These are phyloP conservation scores for Penicillium tannophilum DNA, from an alignment of 495 filamentous ascomycete genomes.

Conservation along the genomic window DNA sequence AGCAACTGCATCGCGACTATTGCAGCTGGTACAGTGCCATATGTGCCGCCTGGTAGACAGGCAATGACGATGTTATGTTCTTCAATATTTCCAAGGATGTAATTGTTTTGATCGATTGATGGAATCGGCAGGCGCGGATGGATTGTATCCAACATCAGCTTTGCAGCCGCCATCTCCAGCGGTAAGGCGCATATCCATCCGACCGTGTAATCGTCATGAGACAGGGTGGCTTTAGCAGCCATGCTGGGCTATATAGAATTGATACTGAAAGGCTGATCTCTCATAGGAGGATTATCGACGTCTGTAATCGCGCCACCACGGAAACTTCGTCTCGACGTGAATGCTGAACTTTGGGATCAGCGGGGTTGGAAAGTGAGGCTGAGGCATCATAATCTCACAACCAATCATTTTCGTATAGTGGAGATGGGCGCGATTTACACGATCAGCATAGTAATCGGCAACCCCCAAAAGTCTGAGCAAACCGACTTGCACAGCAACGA, in stretches of 20 bases:
- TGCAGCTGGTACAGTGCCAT: slow-evolving; percentile 32
- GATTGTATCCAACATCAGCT: slow-evolving; percentile 23
- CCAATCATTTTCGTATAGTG: no score
- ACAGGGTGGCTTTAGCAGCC: background rate
- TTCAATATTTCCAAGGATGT: slow-evolving; percentile 31
- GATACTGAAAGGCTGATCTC: no score
- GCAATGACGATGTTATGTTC: slow-evolving; percentile 39
- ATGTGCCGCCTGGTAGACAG: slow-evolving; percentile 32
- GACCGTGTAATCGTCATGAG: slow-evolving; percentile 21
- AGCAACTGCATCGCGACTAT: slow-evolving; percentile 31
- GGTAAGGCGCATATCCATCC: slow-evolving; percentile 31
- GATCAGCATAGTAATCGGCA: no score
- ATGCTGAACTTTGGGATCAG: no score
- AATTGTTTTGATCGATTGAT: slow-evolving; percentile 28
- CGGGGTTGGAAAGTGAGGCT: no score
- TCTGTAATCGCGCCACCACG: no score
- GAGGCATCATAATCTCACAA: no score
- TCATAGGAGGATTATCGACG: no score
- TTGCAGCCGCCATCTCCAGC: slow-evolving; percentile 23
- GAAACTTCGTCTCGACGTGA: no score
- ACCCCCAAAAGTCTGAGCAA: no score
- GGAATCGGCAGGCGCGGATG: slow-evolving; percentile 3
- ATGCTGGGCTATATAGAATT: background rate
- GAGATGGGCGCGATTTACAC: no score
- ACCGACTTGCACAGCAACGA: no score